Evolutionary conservation across 2,329 filamentous ascomycete genomes (phyloP).

Genomic region (Talaromyces piceae): DNA sequence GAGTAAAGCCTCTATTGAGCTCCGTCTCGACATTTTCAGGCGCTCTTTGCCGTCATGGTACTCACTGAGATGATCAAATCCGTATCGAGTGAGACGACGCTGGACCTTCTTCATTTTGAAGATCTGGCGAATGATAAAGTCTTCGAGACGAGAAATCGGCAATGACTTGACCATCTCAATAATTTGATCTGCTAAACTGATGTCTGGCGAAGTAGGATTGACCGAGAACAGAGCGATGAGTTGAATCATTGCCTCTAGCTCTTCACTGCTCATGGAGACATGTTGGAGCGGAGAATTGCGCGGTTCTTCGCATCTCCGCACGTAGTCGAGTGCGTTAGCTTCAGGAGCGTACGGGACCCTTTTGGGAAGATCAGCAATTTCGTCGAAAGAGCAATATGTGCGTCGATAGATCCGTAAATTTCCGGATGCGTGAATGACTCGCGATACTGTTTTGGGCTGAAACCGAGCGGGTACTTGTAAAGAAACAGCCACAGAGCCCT

Average conservation of each 20-base stretch:
- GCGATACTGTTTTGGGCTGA: neutral
- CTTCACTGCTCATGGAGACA: conserved; percentile 19
- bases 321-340: conserved; percentile 12
- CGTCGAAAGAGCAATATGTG: conserved; percentile 9
- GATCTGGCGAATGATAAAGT: conserved; percentile 7
- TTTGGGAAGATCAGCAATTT: conserved; percentile 9
- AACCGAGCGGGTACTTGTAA: neutral
- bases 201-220: conserved; percentile 12
- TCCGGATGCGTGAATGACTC: conserved; percentile 13
- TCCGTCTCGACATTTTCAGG: conserved; percentile 2
- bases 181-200: conserved; percentile 16
- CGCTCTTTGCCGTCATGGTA: conserved; percentile 6
- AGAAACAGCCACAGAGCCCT: neutral
- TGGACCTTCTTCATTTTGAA: conserved; percentile 11
- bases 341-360: conserved; percentile 13
- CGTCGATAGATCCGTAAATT: conserved; percentile 14
- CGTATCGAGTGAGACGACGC: conserved; percentile 5
- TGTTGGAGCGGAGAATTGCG: conserved; percentile 16
- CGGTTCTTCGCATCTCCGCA: conserved; percentile 1
- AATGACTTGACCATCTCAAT: conserved; percentile 10
- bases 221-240: conserved; percentile 13
- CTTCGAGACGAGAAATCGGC: conserved; percentile 6
- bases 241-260: conserved; percentile 17
- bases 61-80: conserved; percentile 6
- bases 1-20: neutral